phyloP scores from a whole-genome alignment of 2,329 filamentous ascomycete genomes.

The Neopestalotiopsis clavispora region DNA sequence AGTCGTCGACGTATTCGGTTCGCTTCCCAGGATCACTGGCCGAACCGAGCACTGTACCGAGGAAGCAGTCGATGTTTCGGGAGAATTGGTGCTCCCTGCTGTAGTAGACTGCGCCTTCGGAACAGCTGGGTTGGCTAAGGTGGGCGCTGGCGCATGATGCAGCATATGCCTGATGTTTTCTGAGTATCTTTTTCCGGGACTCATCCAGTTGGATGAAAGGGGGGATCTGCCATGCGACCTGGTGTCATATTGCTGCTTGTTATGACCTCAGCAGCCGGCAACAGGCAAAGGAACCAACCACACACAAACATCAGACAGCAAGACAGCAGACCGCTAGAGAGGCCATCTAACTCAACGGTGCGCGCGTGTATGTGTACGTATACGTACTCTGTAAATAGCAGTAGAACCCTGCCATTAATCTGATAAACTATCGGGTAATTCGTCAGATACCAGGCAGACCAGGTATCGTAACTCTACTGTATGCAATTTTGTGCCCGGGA shows the following conservation, averaged over 20 bases:
- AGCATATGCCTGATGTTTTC: neutral
- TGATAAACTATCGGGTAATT: neutral
- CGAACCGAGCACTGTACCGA: constrained; percentile 13
- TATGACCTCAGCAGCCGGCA: constrained; percentile 7
- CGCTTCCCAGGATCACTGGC: constrained; percentile 1
- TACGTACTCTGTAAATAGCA: neutral
- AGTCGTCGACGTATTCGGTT: constrained; percentile 10
- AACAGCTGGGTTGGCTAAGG: neutral
- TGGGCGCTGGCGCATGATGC: neutral
- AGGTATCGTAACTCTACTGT: neutral
- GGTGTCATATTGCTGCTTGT: constrained; percentile 9
- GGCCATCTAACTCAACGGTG: neutral
- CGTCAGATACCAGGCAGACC: neutral
- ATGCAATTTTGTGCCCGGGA: neutral
- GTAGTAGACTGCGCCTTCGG: neutral
- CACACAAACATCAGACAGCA: neutral
- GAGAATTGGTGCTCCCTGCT: neutral
- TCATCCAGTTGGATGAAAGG: neutral
- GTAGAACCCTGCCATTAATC: neutral
- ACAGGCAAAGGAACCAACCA: neutral
- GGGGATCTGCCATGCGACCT: constrained; percentile 9
- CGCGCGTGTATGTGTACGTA: neutral
- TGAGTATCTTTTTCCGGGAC: neutral
- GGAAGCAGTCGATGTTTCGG: neutral
- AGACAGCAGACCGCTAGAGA: too few species aligned